Base-by-base conservation (phyloP, 208 protist species). In the Balamuthia mandrillaris region DNA sequence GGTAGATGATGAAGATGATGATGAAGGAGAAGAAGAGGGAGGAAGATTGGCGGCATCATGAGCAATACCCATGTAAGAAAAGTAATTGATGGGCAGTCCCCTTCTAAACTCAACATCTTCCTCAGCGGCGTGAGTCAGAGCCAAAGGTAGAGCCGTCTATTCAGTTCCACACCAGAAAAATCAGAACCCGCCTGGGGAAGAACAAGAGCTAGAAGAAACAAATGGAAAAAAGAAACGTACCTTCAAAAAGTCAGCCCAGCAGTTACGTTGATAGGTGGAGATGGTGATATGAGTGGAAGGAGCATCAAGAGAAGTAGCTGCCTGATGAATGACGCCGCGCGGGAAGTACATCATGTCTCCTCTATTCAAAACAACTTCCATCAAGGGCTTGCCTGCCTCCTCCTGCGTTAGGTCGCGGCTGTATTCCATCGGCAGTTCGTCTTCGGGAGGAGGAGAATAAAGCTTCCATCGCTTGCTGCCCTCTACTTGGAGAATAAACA, bases 341-440 rank as follows among this genome's bases (percentile, higher is more conserved):
- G 96, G 96, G 81, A 98, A 96, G 92, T 98, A 98, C 14, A 98
- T 86, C 27, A 98, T 83, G 72, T 98, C 96, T 39, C 96, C 96
- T 5, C 94, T 85, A 3, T 93, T 84, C 18, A 98, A 86, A 2
- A 86, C 90, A 27, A 94, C 65, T 16, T 91, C 87, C 47, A 95
- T 60, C 24, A 92, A 91, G 14, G 94, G 91, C 44, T 88, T 89
- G 35, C 91, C 91, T 66, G 96, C 87, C 82, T 96, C 90, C 39
- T 96, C 90, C 39, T 92, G 93, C 12, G 61, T 52, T 79, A 96
- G 95, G 79, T 97, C 95, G 24, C 75, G 1, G 75, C 77, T 84
- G 42, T 65, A 84, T 45, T 84, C 77, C 16, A 37, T 90, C n/a
- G 88, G 35, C 1, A 81, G 56, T 81, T 95, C 92, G 21, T 90